phyloP scores from a whole-genome alignment of 495 filamentous ascomycete species.

The Aspergillus taichungensis region DNA sequence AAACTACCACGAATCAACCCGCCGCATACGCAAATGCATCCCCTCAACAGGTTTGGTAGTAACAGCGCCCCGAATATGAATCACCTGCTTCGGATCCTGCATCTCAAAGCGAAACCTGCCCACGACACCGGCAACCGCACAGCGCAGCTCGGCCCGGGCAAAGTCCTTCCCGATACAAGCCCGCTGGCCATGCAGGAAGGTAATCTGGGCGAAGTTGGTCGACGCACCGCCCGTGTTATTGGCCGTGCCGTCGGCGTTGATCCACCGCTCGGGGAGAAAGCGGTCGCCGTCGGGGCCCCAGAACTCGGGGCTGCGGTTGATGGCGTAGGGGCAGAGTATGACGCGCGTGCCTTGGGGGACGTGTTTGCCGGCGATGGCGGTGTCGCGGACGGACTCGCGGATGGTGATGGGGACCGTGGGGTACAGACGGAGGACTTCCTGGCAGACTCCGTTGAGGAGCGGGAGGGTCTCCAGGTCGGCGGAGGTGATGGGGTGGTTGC shows the following conservation, averaged over 20 bases:
- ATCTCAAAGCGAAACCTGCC: conserved; percentile 42
- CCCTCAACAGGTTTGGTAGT: conserved; percentile 60
- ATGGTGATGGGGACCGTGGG: conserved; percentile 44
- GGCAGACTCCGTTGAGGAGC: conserved; percentile 44
- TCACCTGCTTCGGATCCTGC: conserved; percentile 48
- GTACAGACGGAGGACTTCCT: conserved; percentile 41
- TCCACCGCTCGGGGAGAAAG: conserved; percentile 42
- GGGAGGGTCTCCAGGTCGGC: conserved; percentile 41
- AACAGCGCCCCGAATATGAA: conserved; percentile 52
- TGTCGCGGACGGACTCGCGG: conserved; percentile 39
- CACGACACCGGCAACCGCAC: conserved; percentile 28
- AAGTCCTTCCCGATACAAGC: conserved; percentile 44
- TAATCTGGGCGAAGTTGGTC: conserved; percentile 40
- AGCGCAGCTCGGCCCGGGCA: conserved; percentile 33
- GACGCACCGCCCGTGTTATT: conserved; percentile 32
- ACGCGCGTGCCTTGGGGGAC: conserved; percentile 37
- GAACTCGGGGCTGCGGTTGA: conserved; percentile 30
- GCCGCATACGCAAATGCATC: conserved; percentile 50
- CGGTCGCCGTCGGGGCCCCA: conserved; percentile 34
- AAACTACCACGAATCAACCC: conserved; percentile 55
- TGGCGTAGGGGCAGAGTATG: conserved; percentile 36
- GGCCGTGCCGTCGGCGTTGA: conserved; percentile 30
- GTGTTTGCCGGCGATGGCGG: conserved; percentile 31
- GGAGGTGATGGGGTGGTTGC: conserved; percentile 18
- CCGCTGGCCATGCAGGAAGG: conserved; percentile 41